Evolutionary conservation across 495 filamentous ascomycete species (phyloP), one percentile per base, ranked within the genome.

Genomic region (Aspergillus asperescens): DNA sequence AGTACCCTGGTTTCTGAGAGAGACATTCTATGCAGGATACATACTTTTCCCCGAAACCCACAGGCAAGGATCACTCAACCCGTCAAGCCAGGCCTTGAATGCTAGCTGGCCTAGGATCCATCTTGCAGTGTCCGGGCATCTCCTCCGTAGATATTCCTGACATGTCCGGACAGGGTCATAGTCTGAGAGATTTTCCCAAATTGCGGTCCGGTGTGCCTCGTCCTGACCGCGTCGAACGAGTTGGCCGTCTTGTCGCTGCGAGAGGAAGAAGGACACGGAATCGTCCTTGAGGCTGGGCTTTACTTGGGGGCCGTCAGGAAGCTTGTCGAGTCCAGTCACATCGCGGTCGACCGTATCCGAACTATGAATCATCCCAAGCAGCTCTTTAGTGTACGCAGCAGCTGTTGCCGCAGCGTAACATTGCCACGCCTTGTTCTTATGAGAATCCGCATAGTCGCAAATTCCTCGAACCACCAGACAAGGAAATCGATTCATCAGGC

Each of bases 21-120:
- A n/a, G 48, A 32, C 47, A 42, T 52, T 18, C 4, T 6, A 13
- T n/a, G 22, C n/a, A n/a, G n/a, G n/a, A 13, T 15, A 35, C 52
- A 49, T 61, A 62, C 54, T 65, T 19, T 56, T 62, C 44, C 62
- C 62, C 1, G 62, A 61, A 42, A 60, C 59, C 62, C 62, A 65
- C 16, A 65, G 46, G 51, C 48, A 40, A 6, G 60, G 45, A 40
- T 35, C n/a, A 18, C 18, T 3, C 42, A 15, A 55, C 47, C 31
- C 53, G 29, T 1, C 41, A 10, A 80, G 65, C 79, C 78, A 83
- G n/a, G 61, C 54, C 7, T 49, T 23, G 49, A 77, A 81, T 15
- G 70, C 52, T 0, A 57, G 29, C 7, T 66, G 62, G 2, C 59
- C 49, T 2, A 78, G 53, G 19, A 83, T 51, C 78, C 78, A 83